Evolutionary conservation across 2,329 filamentous ascomycete species (phyloP).

Genomic region (Orbilia quercus): DNA sequence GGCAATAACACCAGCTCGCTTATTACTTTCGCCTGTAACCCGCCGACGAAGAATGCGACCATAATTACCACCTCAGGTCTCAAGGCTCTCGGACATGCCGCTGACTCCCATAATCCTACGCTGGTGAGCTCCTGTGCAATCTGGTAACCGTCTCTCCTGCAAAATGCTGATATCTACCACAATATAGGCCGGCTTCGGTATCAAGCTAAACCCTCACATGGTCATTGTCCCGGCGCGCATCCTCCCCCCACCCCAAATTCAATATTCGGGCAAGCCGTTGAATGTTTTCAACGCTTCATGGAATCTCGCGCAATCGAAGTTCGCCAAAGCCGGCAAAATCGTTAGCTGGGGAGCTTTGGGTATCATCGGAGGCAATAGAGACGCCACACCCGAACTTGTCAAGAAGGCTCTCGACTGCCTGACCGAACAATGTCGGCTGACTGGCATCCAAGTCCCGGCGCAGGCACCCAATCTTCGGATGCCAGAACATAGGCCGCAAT

Average conservation of each 20-base stretch:
- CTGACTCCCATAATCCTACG: constrained; percentile 61
- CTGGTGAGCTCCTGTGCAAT: constrained; percentile 53
- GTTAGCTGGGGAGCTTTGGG: constrained; percentile 65
- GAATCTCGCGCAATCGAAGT: constrained; percentile 74
- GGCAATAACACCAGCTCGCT: constrained; percentile 74
- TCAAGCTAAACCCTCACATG: constrained; percentile 72
- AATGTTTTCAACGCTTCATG: constrained; percentile 70
- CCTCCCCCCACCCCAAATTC: constrained; percentile 71
- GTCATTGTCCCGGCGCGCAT: constrained; percentile 79
- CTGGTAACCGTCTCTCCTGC: not conserved
- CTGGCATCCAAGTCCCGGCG: constrained; percentile 34
- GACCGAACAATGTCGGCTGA: constrained; percentile 41
- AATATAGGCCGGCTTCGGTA: constrained; percentile 69
- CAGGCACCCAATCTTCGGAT: constrained; percentile 21
- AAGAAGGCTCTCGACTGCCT: constrained; percentile 17
- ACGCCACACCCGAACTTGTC: constrained; percentile 27
- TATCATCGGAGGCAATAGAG: constrained; percentile 37
- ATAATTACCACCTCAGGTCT: constrained; percentile 73
- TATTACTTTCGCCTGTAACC: constrained; percentile 77
- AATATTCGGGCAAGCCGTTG: constrained; percentile 67
- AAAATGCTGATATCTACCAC: not conserved
- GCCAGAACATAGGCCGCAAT: constrained; percentile 1
- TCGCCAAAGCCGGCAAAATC: constrained; percentile 68
- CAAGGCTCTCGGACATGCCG: constrained; percentile 70
- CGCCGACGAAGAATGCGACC: constrained; percentile 73